These are phyloP conservation scores for Monilinia fructigena DNA, from an alignment of 2,329 filamentous ascomycete genomes.

Conservation along the genomic window DNA sequence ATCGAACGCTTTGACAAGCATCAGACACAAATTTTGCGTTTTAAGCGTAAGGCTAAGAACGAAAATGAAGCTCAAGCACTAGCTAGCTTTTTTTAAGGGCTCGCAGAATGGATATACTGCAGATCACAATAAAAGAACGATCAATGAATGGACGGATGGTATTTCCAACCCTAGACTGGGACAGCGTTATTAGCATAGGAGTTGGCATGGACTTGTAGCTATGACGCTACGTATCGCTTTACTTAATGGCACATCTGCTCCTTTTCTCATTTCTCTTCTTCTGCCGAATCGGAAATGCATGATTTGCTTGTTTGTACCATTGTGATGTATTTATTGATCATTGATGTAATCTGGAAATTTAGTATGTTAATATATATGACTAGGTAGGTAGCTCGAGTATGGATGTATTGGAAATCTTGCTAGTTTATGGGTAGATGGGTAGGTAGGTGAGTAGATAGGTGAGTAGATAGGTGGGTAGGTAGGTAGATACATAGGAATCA, in stretches of 20 bases:
- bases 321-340: background rate
- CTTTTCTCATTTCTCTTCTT: background rate
- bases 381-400: too few species aligned
- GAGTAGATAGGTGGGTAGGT: too few species aligned
- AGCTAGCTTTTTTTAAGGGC: background rate
- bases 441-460: too few species aligned
- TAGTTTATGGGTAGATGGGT: too few species aligned
- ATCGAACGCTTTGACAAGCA: background rate
- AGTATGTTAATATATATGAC: too few species aligned
- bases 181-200: slow-evolving; percentile 13
- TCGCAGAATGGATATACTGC: background rate
- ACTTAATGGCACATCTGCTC: background rate
- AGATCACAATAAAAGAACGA: background rate
- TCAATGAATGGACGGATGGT: background rate
- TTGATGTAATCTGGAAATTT: too few species aligned
- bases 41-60: background rate
- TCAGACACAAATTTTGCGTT: background rate
- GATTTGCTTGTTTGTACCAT: background rate
- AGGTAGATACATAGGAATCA: too few species aligned
- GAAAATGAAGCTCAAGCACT: background rate
- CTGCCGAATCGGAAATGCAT: background rate
- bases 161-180: background rate
- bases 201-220: slow-evolving; percentile 6
- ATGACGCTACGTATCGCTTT: slow-evolving; percentile 11
- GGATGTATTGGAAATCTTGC: too few species aligned